Evolutionary conservation across 148 eudicot species (phyloP).

Genomic region (Camellia granthamiana): DNA sequence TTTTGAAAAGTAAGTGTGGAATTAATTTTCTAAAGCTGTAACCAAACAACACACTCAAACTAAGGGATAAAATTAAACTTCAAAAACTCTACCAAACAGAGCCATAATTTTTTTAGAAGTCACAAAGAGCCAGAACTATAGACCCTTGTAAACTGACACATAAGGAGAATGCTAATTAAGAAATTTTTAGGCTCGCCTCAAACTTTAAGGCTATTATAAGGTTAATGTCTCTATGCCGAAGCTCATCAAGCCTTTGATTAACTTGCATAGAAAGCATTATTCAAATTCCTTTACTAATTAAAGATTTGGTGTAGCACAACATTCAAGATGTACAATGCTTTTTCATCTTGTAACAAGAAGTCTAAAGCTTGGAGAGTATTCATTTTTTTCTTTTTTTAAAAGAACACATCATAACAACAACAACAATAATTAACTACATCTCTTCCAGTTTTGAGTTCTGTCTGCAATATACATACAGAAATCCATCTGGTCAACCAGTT

Average conservation of each 20-base stretch:
- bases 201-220: neutral
- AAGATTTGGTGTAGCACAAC: too few relatives aligned
- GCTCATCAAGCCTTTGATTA: neutral
- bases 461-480: neutral
- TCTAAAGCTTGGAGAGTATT: neutral
- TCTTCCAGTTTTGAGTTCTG: neutral
- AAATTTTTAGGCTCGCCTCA: neutral
- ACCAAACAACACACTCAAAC: too few relatives aligned
- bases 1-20: too few relatives aligned
- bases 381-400: neutral
- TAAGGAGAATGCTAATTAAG: neutral
- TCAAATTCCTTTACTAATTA: too few relatives aligned
- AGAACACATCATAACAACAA: neutral
- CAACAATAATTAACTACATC: too few relatives aligned
- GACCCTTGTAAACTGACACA: neutral
- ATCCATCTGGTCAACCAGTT: neutral
- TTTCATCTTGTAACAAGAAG: neutral
- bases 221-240: neutral
- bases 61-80: too few relatives aligned
- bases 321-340: neutral
- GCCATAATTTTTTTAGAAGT: neutral
- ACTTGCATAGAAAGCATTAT: neutral
- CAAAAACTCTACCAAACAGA: too few relatives aligned
- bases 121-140: neutral
- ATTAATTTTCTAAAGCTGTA: too few relatives aligned